A percentile compares a stretch with the other conserved stretches of the same genome.
These are phyloP conservation scores for Penicillium canariense DNA, from an alignment of 495 filamentous ascomycete species.

Conservation along the genomic window DNA sequence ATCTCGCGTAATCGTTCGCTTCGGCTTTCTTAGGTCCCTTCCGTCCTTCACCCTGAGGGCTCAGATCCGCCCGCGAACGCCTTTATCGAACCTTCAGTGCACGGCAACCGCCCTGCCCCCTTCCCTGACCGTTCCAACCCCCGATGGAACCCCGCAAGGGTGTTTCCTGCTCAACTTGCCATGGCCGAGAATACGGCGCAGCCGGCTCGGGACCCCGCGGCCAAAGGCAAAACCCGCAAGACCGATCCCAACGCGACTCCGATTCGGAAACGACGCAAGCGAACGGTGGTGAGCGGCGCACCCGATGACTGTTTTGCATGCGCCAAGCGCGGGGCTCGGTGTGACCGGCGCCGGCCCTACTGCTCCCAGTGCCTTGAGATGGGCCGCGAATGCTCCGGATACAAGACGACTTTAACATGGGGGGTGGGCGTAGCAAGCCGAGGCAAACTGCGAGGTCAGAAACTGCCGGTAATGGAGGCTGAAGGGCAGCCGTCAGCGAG, in stretches of 20 bases:
- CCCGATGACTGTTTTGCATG: conserved; percentile 96
- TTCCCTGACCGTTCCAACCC: neutral
- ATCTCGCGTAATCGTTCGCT: too few species aligned
- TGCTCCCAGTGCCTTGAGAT: conserved; percentile 91
- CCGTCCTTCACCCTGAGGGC: neutral
- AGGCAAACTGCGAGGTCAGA: conserved; percentile 88
- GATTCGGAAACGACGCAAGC: conserved; percentile 74
- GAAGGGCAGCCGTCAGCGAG: conserved; percentile 16
- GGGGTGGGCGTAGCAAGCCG: conserved; percentile 95
- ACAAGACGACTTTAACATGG: conserved; percentile 97
- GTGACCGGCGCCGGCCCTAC: conserved; percentile 90
- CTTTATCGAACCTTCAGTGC: too few species aligned
- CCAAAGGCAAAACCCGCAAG: conserved; percentile 32
- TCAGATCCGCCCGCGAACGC: conserved; percentile 9
- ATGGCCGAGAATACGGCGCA: conserved; percentile 20
- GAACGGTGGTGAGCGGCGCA: conserved; percentile 85
- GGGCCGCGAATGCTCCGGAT: conserved; percentile 92
- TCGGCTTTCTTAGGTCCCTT: neutral
- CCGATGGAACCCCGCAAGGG: conserved; percentile 19
- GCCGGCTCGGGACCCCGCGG: conserved; percentile 19
- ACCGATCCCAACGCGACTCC: conserved; percentile 22
- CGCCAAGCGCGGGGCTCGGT: conserved; percentile 74
- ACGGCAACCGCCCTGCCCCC: neutral
- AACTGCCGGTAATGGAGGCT: conserved; percentile 66
- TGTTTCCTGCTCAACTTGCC: conserved; percentile 5